Conservation (phyloP, 257 asterid genomes). For the Gentiana straminea region DNA sequence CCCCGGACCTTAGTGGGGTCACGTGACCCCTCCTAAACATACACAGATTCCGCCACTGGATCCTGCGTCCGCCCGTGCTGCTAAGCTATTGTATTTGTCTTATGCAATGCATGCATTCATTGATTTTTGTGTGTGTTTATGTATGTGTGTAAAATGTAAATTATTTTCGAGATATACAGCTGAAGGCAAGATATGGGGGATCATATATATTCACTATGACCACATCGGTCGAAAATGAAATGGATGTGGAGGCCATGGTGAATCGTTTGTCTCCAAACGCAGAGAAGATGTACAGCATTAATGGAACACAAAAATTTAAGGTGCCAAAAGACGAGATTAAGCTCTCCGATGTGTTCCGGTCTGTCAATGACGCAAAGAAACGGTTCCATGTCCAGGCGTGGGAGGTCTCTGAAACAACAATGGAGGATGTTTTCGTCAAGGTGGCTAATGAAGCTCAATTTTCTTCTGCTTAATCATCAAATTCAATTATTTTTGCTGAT, state of each 20-base stretch:
- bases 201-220: conserved; percentile 27
- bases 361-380: conserved; percentile 23
- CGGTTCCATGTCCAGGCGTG: conserved; percentile 24
- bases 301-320: conserved; percentile 38
- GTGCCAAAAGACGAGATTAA: conserved; percentile 23
- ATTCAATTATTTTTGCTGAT: no score
- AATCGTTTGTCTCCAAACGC: conserved; percentile 17
- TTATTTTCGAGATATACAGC: conserved; percentile 9
- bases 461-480: no score
- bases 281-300: conserved; percentile 16
- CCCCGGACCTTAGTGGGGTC: no score
- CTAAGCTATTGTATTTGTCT: no score
- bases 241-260: conserved; percentile 19
- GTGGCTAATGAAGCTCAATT: no score
- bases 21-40: no score
- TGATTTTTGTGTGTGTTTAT: no score
- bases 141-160: no score
- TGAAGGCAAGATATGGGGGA: conserved; percentile 34
- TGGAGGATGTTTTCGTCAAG: conserved; percentile 36
- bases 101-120: no score
- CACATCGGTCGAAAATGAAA: conserved; percentile 14
- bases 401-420: conserved; percentile 34
- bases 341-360: conserved; percentile 23
- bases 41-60: no score
- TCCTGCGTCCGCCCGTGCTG: no score